Percentiles rank a stretch among this genome's conserved stretches.
Evolutionary conservation across 1,284 basidiomycete species (phyloP).

Genomic region (Leccinum ponderosum): DNA sequence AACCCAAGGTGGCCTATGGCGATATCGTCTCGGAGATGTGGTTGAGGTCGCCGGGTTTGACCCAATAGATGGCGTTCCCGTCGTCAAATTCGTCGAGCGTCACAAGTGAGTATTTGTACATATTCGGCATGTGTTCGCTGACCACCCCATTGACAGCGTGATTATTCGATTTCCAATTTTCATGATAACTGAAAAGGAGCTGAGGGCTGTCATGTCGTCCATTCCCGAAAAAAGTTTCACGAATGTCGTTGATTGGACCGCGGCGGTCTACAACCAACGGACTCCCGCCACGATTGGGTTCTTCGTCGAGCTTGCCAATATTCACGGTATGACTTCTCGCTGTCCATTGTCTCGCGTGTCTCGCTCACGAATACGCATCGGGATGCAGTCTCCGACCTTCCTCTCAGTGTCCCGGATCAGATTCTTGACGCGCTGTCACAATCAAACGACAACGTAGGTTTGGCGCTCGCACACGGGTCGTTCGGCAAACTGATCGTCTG

Average conservation of each 20-base stretch:
- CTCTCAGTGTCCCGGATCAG: not conserved
- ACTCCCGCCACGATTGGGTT: not conserved
- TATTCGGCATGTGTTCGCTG: not conserved
- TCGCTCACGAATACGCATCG: not conserved
- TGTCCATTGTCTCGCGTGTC: not conserved
- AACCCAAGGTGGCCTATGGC: constrained; percentile 26
- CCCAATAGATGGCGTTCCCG: constrained; percentile 16
- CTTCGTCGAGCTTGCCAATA: not conserved
- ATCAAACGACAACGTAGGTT: not conserved
- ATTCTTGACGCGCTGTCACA: not conserved
- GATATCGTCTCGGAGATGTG: constrained; percentile 24
- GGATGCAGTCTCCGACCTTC: not conserved
- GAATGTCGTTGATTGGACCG: not conserved
- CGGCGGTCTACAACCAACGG: not conserved
- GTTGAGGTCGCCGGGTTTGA: constrained; percentile 24
- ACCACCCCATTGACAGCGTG: not conserved
- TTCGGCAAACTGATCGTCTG: not conserved
- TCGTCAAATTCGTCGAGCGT: constrained; percentile 20
- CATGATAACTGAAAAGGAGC: not conserved
- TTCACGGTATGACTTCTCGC: not conserved
- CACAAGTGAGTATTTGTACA: constrained; percentile 4
- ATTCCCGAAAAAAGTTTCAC: not conserved
- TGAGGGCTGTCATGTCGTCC: not conserved
- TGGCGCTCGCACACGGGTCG: not conserved
- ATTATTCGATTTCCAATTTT: not conserved